phyloP scores from a whole-genome alignment of 192 early-diverging fungal species.

The Chytriomyces sp. region DNA sequence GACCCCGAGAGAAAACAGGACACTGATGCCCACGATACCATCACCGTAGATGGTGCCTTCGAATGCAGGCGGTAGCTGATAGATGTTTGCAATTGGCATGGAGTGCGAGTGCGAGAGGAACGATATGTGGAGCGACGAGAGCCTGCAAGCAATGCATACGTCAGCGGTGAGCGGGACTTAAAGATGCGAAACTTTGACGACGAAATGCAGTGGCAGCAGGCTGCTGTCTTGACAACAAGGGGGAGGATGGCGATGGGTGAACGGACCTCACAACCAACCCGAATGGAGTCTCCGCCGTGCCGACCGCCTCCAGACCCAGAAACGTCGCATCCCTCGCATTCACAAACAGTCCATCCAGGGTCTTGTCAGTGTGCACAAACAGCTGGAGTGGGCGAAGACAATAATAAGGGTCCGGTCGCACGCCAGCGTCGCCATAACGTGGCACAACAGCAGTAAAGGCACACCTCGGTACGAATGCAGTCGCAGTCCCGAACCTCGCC shows the following conservation, averaged over 20 bases:
- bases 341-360: slow-evolving; percentile 18
- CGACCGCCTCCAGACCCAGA: slow-evolving; percentile 3
- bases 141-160: slow-evolving; percentile 3
- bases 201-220: too few species aligned
- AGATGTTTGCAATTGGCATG: slow-evolving; percentile 10
- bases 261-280: slow-evolving; percentile 8
- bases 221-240: not conserved
- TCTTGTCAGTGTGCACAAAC: slow-evolving; percentile 23
- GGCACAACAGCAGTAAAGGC: not conserved
- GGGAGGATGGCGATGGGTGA: not conserved
- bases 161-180: too few species aligned
- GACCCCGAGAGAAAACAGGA: slow-evolving; percentile 13
- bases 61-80: slow-evolving; percentile 1
- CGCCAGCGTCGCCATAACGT: not conserved
- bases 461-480: slow-evolving; percentile 17
- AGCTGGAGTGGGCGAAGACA: not conserved
- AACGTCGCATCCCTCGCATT: not conserved
- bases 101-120: slow-evolving; percentile 24
- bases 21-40: slow-evolving; percentile 14
- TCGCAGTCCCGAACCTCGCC: slow-evolving; percentile 8
- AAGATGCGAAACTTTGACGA: too few species aligned
- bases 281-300: slow-evolving; percentile 11
- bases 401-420: not conserved
- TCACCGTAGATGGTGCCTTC: slow-evolving; percentile 1
- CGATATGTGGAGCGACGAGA: slow-evolving; percentile 20